Conservation (phyloP, 345 rosid genomes). For the Clarkia xantiana region DNA sequence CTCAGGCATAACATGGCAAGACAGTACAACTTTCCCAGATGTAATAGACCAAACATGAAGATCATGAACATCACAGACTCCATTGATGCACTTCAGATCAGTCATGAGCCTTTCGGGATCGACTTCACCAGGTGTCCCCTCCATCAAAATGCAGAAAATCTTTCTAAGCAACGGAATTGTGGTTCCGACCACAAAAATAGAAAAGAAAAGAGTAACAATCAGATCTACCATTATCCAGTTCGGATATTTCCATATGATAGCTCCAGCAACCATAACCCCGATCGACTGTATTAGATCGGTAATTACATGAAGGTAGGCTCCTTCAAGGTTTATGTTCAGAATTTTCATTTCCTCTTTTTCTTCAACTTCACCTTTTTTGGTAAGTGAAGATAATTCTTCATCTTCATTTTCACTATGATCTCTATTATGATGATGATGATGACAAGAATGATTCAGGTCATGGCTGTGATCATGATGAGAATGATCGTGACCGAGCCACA, state of each 20-base stretch:
- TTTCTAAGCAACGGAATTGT: constrained; percentile 52
- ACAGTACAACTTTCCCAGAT: constrained; percentile 42
- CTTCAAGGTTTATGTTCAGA: constrained; percentile 64
- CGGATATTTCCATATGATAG: constrained; percentile 49
- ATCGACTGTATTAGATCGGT: constrained; percentile 65
- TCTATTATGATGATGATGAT: constrained; percentile 13
- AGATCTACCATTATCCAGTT: constrained; percentile 58
- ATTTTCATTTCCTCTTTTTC: constrained; percentile 17
- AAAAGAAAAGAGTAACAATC: constrained; percentile 51
- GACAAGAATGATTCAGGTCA: constrained; percentile 7
- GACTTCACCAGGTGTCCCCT: constrained; percentile 44
- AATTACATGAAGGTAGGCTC: constrained; percentile 63
- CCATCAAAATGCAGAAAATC: constrained; percentile 49
- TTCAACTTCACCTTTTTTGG: constrained; percentile 20
- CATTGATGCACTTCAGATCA: constrained; percentile 32
- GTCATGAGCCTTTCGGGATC: constrained; percentile 27
- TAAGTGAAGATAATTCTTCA: constrained; percentile 8
- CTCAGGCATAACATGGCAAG: constrained; percentile 54
- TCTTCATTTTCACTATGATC: constrained; percentile 12
- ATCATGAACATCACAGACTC: constrained; percentile 46
- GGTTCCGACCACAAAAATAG: constrained; percentile 34
- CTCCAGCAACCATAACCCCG: constrained; percentile 78
- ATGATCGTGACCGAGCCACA: constrained; percentile 71
- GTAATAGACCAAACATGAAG: constrained; percentile 81
- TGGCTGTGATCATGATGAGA: constrained; percentile 16